These are phyloP conservation scores for Nakataea oryzae DNA, from an alignment of 2,329 filamentous ascomycete species.

Conservation along the genomic window DNA sequence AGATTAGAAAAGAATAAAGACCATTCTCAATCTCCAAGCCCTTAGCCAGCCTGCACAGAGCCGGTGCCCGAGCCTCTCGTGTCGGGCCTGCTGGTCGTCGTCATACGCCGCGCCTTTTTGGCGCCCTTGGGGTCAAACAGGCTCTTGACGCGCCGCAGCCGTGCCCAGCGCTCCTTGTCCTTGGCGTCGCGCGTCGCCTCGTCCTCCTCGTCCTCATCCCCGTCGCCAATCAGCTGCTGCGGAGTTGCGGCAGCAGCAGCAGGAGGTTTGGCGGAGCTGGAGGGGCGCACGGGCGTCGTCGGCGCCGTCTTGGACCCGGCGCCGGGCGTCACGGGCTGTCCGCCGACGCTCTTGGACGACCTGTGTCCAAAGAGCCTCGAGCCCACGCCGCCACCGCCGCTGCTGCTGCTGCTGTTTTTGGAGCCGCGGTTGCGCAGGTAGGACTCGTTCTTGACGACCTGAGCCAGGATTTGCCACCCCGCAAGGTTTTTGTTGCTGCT, in stretches of 20 bases:
- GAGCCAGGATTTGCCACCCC: slow-evolving; percentile 44
- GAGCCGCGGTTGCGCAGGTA: slow-evolving; percentile 32
- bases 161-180: slow-evolving; percentile 66
- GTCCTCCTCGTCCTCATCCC: slow-evolving; percentile 35
- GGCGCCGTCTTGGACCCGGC: not conserved
- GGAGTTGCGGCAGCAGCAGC: slow-evolving; percentile 8
- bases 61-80: slow-evolving; percentile 3
- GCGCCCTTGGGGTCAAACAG: slow-evolving; percentile 56
- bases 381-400: slow-evolving; percentile 14
- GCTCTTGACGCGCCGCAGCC: slow-evolving; percentile 60
- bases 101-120: slow-evolving; percentile 33
- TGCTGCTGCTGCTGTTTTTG: slow-evolving; percentile 8
- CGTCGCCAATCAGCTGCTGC: not conserved
- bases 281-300: slow-evolving; percentile 9
- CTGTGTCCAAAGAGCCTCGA: slow-evolving; percentile 7
- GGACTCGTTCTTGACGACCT: slow-evolving; percentile 48
- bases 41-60: not conserved
- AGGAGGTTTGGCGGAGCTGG: slow-evolving; percentile 9
- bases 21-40: not conserved
- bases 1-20: not conserved
- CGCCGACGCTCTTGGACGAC: slow-evolving; percentile 5
- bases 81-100: slow-evolving; percentile 9
- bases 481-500: slow-evolving; percentile 20
- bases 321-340: slow-evolving; percentile 5
- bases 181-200: slow-evolving; percentile 40